Percentiles rank a stretch among this genome's conserved stretches.
Conservation (phyloP, 768 basidiomycete genomes). For the Phanerochaete carnosa region DNA sequence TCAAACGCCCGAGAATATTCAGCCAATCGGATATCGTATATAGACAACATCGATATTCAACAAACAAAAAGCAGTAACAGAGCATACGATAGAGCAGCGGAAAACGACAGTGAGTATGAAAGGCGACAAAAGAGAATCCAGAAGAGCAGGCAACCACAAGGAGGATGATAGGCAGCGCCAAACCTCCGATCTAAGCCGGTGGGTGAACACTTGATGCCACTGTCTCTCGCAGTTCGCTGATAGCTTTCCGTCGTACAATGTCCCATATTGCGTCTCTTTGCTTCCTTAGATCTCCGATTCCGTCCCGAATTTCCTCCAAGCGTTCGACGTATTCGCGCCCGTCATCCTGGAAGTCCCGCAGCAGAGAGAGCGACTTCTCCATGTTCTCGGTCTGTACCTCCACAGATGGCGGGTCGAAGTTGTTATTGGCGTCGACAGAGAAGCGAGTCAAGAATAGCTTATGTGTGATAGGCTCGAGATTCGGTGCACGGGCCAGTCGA, state of each 20-base stretch:
- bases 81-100: neutral
- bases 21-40: neutral
- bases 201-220: slow-evolving; percentile 30
- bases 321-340: slow-evolving; percentile 85
- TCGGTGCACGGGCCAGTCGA: slow-evolving; percentile 58
- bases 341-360: slow-evolving; percentile 84
- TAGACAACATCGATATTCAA: neutral
- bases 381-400: slow-evolving; percentile 67
- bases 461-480: slow-evolving; percentile 60
- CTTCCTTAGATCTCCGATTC: slow-evolving; percentile 58
- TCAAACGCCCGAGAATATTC: neutral
- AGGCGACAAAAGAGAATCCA: neutral
- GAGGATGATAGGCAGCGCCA: neutral
- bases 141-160: neutral
- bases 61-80: neutral
- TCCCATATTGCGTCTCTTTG: slow-evolving; percentile 60
- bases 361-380: slow-evolving; percentile 68
- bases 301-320: slow-evolving; percentile 79
- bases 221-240: slow-evolving; percentile 71
- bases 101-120: neutral
- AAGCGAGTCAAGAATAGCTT: slow-evolving; percentile 62
- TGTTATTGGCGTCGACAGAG: slow-evolving; percentile 41
- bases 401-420: slow-evolving; percentile 54
- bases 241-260: slow-evolving; percentile 66
- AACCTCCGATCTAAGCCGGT: neutral